phyloP scores from a whole-genome alignment of 805 yeast genomes.

The Teunomyces tritomae region DNA sequence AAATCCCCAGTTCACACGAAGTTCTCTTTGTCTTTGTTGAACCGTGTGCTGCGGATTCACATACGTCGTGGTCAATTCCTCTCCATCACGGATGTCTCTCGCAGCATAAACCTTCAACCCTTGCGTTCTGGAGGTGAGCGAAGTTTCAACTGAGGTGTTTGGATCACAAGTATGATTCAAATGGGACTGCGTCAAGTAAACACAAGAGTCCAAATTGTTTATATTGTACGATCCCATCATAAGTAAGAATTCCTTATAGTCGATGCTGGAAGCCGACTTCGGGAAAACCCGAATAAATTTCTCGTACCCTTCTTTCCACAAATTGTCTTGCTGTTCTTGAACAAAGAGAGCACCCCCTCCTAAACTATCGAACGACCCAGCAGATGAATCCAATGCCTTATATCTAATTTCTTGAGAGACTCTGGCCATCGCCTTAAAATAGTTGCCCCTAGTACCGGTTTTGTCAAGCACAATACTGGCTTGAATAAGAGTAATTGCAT shows the following conservation, averaged over 20 bases:
- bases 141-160: conserved; percentile 52
- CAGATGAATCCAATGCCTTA: conserved; percentile 54
- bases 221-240: conserved; percentile 73
- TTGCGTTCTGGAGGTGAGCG: conserved; percentile 41
- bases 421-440: conserved; percentile 62
- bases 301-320: conserved; percentile 60
- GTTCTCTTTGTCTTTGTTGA: conserved; percentile 59
- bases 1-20: conserved; percentile 80
- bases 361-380: conserved; percentile 50
- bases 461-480: conserved; percentile 46
- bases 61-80: conserved; percentile 68
- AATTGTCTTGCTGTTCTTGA: conserved; percentile 51
- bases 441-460: conserved; percentile 36
- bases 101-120: conserved; percentile 58
- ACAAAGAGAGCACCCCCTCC: conserved; percentile 54
- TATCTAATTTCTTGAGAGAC: conserved; percentile 67
- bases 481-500: conserved; percentile 57
- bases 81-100: conserved; percentile 56
- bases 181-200: conserved; percentile 64
- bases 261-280: conserved; percentile 18
- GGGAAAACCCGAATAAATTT: conserved; percentile 52
- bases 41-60: conserved; percentile 65
- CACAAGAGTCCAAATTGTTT: conserved; percentile 64
- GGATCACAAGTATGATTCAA: conserved; percentile 78
- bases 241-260: conserved; percentile 54